phyloP scores from a whole-genome alignment of 805 yeast genomes.

The Metschnikowia gruessii region DNA sequence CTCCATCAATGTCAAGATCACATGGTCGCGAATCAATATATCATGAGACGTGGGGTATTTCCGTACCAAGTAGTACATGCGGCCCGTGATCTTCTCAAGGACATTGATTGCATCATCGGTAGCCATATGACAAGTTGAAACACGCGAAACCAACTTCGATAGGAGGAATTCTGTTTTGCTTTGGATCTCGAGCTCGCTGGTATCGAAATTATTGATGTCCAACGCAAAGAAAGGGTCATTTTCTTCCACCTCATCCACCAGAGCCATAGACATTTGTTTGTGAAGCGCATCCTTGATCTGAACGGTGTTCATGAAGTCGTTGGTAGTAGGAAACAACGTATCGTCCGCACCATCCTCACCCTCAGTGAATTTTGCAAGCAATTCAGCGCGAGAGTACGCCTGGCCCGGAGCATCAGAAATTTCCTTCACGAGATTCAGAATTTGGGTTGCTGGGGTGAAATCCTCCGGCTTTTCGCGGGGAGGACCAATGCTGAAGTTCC shows the following conservation, averaged over 20 bases:
- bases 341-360: background rate
- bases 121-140: constrained; percentile 29
- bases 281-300: constrained; percentile 3
- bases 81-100: constrained; percentile 35
- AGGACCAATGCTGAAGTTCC: background rate
- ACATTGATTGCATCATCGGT: constrained; percentile 31
- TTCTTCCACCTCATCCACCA: constrained; percentile 20
- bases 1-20: constrained; percentile 38
- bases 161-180: constrained; percentile 39
- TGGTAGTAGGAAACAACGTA: background rate
- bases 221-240: constrained; percentile 39
- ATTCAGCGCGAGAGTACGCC: constrained; percentile 24
- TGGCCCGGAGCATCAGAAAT: constrained; percentile 4
- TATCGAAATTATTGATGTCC: constrained; percentile 39
- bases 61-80: constrained; percentile 37
- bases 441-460: constrained; percentile 8
- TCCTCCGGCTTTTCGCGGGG: background rate
- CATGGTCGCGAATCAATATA: constrained; percentile 41
- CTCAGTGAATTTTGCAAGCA: constrained; percentile 33
- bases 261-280: background rate
- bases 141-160: constrained; percentile 31
- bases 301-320: background rate
- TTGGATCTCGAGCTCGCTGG: constrained; percentile 41
- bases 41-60: constrained; percentile 42
- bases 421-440: constrained; percentile 6